phyloP scores from a whole-genome alignment of 192 early-diverging fungal genomes.

The Chytriomyces sp. region DNA sequence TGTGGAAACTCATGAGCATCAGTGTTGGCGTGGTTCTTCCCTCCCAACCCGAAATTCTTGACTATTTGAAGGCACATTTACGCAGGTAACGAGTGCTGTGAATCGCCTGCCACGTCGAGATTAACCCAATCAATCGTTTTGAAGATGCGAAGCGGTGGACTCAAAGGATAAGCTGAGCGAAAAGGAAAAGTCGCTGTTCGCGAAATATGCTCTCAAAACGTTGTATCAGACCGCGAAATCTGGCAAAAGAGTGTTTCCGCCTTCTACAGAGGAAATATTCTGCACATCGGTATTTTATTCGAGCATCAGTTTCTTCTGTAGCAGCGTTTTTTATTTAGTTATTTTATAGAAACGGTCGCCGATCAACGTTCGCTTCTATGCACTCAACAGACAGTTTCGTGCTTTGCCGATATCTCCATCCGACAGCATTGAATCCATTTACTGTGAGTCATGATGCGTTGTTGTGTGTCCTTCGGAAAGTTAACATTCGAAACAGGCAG shows the following conservation, averaged over 20 bases:
- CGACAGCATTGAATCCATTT: slow-evolving; percentile 45
- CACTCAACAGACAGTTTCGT: slow-evolving; percentile 48
- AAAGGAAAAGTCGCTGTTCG: slow-evolving; percentile 46
- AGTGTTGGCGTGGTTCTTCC: slow-evolving; percentile 46
- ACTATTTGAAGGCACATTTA: slow-evolving; percentile 57
- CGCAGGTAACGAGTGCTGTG: slow-evolving; percentile 24
- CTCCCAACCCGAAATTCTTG: slow-evolving; percentile 36
- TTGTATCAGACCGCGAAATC: slow-evolving; percentile 35
- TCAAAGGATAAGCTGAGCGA: slow-evolving; percentile 37
- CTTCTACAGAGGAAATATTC: slow-evolving; percentile 51
- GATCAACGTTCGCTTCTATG: slow-evolving; percentile 49
- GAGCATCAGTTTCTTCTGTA: slow-evolving; percentile 7
- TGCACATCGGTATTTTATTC: slow-evolving; percentile 32
- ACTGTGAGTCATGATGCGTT: slow-evolving; percentile 7
- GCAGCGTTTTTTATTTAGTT: background rate
- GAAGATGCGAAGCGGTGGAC: slow-evolving; percentile 39
- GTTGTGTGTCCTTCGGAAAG: background rate
- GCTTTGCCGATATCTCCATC: slow-evolving; percentile 49
- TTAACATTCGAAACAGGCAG: slow-evolving; percentile 23
- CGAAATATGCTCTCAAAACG: slow-evolving; percentile 49
- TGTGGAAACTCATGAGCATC: slow-evolving; percentile 53
- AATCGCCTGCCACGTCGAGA: background rate
- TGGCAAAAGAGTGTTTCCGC: slow-evolving; percentile 39
- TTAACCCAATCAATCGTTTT: slow-evolving; percentile 29
- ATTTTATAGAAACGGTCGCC: slow-evolving; percentile 44